Base-by-base conservation (phyloP, 2,329 filamentous ascomycete genomes). In the Aureobasidium sp. region DNA sequence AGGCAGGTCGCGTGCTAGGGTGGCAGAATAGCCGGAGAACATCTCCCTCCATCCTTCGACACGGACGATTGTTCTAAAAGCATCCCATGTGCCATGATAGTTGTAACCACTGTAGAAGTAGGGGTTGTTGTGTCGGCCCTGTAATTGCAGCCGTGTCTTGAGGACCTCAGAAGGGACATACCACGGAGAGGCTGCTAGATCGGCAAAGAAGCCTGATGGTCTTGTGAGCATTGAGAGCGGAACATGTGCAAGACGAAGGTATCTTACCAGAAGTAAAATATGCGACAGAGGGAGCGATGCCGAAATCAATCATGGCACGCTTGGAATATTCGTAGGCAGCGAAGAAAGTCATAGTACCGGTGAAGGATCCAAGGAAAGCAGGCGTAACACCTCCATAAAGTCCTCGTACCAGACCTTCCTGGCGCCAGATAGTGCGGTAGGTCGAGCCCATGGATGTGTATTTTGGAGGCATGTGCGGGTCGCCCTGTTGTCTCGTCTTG, bases 141-240 rank as follows among this genome's bases (percentile, higher is more conserved):
- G 94, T 6, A 99, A 83, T 73, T 99, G 94, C 53, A 97, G 80
- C 27, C 94, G 87, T n/a, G 94, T 99, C 76, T 99, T 99, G 68
- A 99, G 82, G 5, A 99, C 94, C 76, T 99, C 95, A 13, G 93
- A 96, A 4, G 94, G 95, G 5, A 99, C 95, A 72, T 99, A 99
- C 64, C 97, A 84, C 64, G 96, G 82, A 0, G 92, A 96, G 1
- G 94, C 93, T 48, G 90, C 93, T 26, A 97, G 81, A 72, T 99
- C 94, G 65, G 93, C 94, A 64, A 97, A 73, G 69, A 97, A 92
- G n/a, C 93, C 90, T 92, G 66, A 7, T 36, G 1, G 15, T 8
- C 5, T 29, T 29, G 39, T 63, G 0, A 64, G 59, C 7, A 27
- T 34, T 9, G 17, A 17, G 10, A 27, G 10, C n/a, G 47, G 24